Base-by-base conservation (phyloP, 2,329 filamentous ascomycete genomes). In the Phialophora macrospora region DNA sequence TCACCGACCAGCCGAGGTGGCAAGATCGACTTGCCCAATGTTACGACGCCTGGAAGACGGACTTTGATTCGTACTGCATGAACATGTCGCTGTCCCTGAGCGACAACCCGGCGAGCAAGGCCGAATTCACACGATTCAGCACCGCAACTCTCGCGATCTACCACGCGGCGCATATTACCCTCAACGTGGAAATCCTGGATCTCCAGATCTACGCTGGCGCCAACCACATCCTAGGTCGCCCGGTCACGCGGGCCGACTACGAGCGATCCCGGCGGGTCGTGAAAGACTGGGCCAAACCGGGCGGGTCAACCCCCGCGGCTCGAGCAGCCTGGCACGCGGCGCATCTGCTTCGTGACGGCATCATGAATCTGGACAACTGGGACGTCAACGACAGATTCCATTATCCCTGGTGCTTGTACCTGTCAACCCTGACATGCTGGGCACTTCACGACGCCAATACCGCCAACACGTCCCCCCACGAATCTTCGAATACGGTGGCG, bases 141-240 rank as follows among this genome's bases (percentile, higher is more conserved):
- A 80, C 82, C 1, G 81, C 84, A 0, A 83, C 82, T 22, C 76
- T 81, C n/a, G 80, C 84, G 0, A 78, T 89, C 0, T 88, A 87
- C 64, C 85, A 87, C 67, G 80, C 85, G 0, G 85, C 85, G 0
- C 82, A 86, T 52, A 79, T 87, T 6, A 78, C 85, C 0, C 77
- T 89, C 2, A 79, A 86, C 63, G 83, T 84, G 6, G 85, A 87
- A 17, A 83, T 88, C 48, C 76, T 88, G 0, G 85, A 88, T 69
- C 76, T 88, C 0, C 86, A 89, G 69, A 87, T 88, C 49, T 86
- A 84, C 52, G 86, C 86, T 0, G 86, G 86, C 0, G 83, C 86
- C 2, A 75, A 80, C 0, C 82, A 88, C 55, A 88, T 89, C 28
- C 78, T 88, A 0, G 86, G 86, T 0, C 79, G 85, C 0, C 80